phyloP scores from a whole-genome alignment of 352 stramenopile genomes.

The Blastocystis sp. region DNA sequence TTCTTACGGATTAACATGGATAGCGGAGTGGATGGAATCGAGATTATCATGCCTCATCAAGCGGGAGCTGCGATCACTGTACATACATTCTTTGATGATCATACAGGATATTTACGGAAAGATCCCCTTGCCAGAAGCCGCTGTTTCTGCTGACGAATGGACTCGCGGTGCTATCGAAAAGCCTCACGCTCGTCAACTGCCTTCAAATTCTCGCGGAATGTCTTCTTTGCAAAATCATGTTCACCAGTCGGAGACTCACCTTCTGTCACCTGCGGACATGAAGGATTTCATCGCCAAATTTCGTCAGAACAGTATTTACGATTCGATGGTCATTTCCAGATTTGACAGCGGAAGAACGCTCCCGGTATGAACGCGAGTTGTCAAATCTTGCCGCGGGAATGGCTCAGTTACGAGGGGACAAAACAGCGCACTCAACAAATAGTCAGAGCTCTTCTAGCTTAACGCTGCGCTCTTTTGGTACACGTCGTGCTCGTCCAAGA shows the following conservation, averaged over 20 bases:
- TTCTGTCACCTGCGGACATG: neutral
- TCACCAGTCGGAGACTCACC: neutral
- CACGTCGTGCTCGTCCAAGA: neutral
- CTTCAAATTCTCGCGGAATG: neutral
- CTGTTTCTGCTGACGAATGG: neutral
- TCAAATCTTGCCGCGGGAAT: neutral
- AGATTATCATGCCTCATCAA: slow-evolving; percentile 13
- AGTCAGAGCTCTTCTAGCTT: neutral
- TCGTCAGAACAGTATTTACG: neutral
- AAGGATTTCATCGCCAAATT: neutral
- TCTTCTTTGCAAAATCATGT: neutral
- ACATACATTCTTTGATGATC: neutral
- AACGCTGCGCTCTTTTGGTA: neutral
- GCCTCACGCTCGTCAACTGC: neutral
- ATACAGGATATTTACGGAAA: slow-evolving; percentile 26
- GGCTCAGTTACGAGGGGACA: neutral
- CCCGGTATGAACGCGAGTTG: neutral
- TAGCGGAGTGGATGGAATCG: neutral
- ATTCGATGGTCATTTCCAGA: neutral
- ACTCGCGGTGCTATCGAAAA: slow-evolving; percentile 6
- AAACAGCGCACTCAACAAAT: neutral
- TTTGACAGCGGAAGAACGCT: neutral
- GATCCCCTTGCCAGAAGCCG: neutral
- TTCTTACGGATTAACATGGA: slow-evolving; percentile 39
- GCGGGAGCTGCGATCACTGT: neutral